phyloP scores from a whole-genome alignment of 768 basidiomycete genomes.

The Kwoniella botswanensis region DNA sequence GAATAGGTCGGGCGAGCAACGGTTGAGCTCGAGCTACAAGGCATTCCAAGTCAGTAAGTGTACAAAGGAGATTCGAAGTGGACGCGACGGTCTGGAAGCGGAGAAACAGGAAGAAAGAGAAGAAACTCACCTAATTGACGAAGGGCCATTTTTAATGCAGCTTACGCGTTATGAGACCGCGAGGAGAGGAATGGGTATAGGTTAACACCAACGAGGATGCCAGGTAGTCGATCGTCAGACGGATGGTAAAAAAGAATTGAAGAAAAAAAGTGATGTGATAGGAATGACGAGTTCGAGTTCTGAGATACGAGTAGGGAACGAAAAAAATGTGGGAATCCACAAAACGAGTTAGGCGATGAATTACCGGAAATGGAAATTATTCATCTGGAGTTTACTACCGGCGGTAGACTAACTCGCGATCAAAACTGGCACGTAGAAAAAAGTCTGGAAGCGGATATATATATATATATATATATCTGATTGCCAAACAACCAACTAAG shows the following conservation, averaged over 20 bases:
- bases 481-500: too few relatives aligned
- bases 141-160: conserved; percentile 39
- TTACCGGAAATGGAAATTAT: neutral
- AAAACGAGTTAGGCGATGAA: neutral
- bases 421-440: too few relatives aligned
- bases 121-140: conserved; percentile 45
- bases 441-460: too few relatives aligned
- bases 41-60: neutral
- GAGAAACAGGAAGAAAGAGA: neutral
- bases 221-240: neutral
- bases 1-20: conserved; percentile 23
- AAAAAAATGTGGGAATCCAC: too few relatives aligned
- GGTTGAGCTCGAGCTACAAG: conserved; percentile 19
- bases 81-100: neutral
- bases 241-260: neutral
- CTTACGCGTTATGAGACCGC: neutral
- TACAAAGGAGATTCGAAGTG: neutral
- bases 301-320: too few relatives aligned
- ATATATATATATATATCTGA: too few relatives aligned
- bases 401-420: too few relatives aligned
- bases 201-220: neutral
- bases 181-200: neutral
- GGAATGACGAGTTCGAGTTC: neutral
- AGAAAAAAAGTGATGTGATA: neutral
- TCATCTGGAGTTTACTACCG: too few relatives aligned